Evolutionary conservation across 75 land plant species (phyloP), one percentile per base, ranked within the genome.

Genomic region (Adiantum capillusveneris): DNA sequence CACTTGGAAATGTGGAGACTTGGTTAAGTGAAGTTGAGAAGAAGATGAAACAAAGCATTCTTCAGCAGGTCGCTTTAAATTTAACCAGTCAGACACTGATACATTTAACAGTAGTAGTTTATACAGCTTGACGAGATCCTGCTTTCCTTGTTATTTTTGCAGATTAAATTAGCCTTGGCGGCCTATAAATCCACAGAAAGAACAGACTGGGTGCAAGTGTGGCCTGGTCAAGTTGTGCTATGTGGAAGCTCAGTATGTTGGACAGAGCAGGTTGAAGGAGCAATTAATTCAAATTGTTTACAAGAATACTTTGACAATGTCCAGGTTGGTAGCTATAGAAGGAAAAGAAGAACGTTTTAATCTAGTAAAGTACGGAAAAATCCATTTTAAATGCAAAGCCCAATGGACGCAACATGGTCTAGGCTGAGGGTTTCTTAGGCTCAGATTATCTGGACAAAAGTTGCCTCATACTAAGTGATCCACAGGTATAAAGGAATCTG

Each of bases 201-300:
- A 58, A 72, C 70, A 1, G 43, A 54, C 19, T 72, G 75, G 75
- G 75, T 72, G 7, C 75, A 72, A 55, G 59, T 58, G 21, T 72
- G 75, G 75, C 70, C 75, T 13, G 70, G 75, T 18, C 75, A 72
- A 42, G 58, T 72, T 51, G 75, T 72, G 17, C 64, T 72, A 21
- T 69, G 71, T 44, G 70, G 75, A 41, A 72, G 75, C 50, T 66
- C 68, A 0, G 60, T 61, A 14, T 72, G 66, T 25, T 72, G 75
- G 75, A 72, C 75, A 21, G 46, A 59, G 29, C 71, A 67, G 31
- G 75, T 72, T 21, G 75, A 72, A 66, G 37, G 25, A 53, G 75
- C 63, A 14, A 59, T 72, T 13, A 72, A 51, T 22, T 24, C 39
- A 60, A 34, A 44, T 1, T 37, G 55, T 9, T 53, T 72, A 56